A percentile compares a stretch with the other conserved stretches of the same genome.
These are phyloP conservation scores for Crithidia thermophila DNA, from an alignment of 208 protist species.

Conservation along the genomic window DNA sequence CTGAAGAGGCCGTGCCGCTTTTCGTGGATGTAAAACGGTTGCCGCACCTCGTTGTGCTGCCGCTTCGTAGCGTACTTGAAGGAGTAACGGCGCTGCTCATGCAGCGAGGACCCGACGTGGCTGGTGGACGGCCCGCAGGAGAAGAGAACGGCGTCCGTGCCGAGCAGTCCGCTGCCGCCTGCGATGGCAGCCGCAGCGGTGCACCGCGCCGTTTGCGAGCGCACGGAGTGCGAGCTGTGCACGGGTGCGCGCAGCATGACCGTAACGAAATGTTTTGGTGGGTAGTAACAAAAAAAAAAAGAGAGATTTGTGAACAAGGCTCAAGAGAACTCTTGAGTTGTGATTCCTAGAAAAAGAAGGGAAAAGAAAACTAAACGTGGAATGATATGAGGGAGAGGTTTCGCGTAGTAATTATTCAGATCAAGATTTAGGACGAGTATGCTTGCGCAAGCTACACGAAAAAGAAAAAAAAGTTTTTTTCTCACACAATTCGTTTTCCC, in stretches of 20 bases:
- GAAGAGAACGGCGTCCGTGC: neutral
- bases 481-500: too few species aligned
- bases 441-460: too few species aligned
- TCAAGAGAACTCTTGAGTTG: too few species aligned
- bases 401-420: too few species aligned
- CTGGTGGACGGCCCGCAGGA: neutral
- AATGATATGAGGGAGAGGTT: too few species aligned
- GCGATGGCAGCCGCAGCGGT: slow-evolving; percentile 26
- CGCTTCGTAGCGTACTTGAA: slow-evolving; percentile 87
- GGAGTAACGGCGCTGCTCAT: slow-evolving; percentile 69
- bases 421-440: too few species aligned
- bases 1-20: slow-evolving; percentile 88
- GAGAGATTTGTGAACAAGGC: too few species aligned
- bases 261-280: too few species aligned
- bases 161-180: slow-evolving; percentile 22
- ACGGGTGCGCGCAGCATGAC: slow-evolving; percentile 30
- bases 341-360: too few species aligned
- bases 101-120: slow-evolving; percentile 11
- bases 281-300: too few species aligned
- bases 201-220: slow-evolving; percentile 24
- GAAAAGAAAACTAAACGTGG: too few species aligned
- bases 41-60: slow-evolving; percentile 81
- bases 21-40: slow-evolving; percentile 86
- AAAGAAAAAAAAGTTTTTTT: too few species aligned
- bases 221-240: slow-evolving; percentile 16